Conservation (phyloP, 2,329 filamentous ascomycete genomes). For the Paecilomyces fulvus region DNA sequence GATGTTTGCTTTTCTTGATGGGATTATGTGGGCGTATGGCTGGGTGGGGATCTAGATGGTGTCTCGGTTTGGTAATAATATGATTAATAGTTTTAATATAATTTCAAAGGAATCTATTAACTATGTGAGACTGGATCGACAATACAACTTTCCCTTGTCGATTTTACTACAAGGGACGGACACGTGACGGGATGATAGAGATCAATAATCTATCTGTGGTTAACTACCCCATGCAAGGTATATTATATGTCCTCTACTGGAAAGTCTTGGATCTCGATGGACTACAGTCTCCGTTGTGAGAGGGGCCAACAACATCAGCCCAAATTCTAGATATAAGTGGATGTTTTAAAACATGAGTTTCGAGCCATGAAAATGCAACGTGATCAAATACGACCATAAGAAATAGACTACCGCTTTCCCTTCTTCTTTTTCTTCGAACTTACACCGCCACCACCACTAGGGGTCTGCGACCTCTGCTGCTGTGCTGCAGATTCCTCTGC, state of each 20-base stretch:
- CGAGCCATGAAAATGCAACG: constrained; percentile 8
- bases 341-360: neutral
- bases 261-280: too few relatives aligned
- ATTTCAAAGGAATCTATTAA: too few relatives aligned
- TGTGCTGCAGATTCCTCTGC: constrained; percentile 45
- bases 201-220: too few relatives aligned
- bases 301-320: neutral
- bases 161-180: too few relatives aligned
- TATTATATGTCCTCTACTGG: too few relatives aligned
- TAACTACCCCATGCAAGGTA: too few relatives aligned
- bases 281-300: neutral
- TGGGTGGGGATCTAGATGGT: too few relatives aligned
- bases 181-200: too few relatives aligned
- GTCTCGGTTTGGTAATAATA: too few relatives aligned
- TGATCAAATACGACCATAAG: constrained; percentile 2
- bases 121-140: too few relatives aligned
- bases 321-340: neutral
- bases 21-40: neutral
- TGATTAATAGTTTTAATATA: too few relatives aligned
- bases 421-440: constrained; percentile 44
- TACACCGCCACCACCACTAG: constrained; percentile 25
- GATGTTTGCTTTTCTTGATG: neutral
- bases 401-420: constrained; percentile 36
- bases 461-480: constrained; percentile 19
- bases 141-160: too few relatives aligned